Evolutionary conservation across 345 rosid genomes (phyloP).

Genomic region (Euphorbia pulcherrima): DNA sequence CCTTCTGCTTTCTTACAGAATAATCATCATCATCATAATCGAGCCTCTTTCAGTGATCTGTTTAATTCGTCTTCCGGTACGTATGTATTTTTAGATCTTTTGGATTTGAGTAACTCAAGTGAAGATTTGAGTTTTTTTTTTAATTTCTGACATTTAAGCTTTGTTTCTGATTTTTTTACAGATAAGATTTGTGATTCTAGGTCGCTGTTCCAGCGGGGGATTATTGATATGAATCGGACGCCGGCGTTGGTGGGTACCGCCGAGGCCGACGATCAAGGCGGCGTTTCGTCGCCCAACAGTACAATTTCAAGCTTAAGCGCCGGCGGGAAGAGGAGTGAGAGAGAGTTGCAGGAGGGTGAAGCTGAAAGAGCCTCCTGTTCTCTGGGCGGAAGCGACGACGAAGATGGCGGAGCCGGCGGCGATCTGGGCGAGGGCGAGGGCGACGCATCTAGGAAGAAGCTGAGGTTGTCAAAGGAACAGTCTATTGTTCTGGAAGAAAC

Average conservation of each 20-base stretch:
- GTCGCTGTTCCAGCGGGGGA: constrained; percentile 46
- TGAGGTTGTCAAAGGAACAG: constrained; percentile 75
- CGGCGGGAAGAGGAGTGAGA: constrained; percentile 63
- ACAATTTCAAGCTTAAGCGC: constrained; percentile 61
- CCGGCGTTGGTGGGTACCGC: constrained; percentile 43
- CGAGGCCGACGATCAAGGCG: constrained; percentile 44
- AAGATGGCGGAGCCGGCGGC: constrained; percentile 55
- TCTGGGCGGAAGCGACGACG: constrained; percentile 58
- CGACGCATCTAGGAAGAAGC: constrained; percentile 72
- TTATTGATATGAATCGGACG: constrained; percentile 51
- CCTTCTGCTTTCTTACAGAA: constrained; percentile 37
- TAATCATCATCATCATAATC: constrained; percentile 26
- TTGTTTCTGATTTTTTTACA: constrained; percentile 19
- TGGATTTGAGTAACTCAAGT: neutral
- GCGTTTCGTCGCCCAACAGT: constrained; percentile 78
- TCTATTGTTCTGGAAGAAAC: constrained; percentile 76
- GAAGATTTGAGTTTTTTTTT: neutral
- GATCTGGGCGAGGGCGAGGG: constrained; percentile 36
- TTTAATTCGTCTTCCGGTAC: constrained; percentile 58
- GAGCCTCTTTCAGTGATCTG: constrained; percentile 40
- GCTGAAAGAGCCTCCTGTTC: constrained; percentile 71
- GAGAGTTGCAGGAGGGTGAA: constrained; percentile 51
- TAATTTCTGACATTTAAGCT: neutral
- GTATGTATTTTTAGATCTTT: neutral
- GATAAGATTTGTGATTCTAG: constrained; percentile 48